Evolutionary conservation across 2,329 filamentous ascomycete genomes (phyloP), one percentile per base, ranked within the genome.

Genomic region (Aspergillus ochraceus): DNA sequence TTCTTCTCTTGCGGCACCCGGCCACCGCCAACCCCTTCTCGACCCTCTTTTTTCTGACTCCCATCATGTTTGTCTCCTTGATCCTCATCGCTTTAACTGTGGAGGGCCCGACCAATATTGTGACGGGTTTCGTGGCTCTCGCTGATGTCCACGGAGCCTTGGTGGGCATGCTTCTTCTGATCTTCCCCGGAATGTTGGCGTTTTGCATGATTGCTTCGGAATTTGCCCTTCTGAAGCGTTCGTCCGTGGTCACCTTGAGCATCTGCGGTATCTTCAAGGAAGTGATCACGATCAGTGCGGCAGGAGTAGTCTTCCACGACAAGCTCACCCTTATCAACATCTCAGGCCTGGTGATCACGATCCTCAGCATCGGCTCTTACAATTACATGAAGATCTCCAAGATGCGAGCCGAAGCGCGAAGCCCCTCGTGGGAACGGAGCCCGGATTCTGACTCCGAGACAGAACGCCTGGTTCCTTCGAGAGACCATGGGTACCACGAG

Each of bases 181-280:
- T 99, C 2, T 97, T 97, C 76, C 95, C 95, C 0, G 95, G 95
- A 19, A 83, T 86, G 42, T 89, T 99, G 55, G 95, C 95, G 2
- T 99, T 99, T 74, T 85, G 92, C 63, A 99, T 99, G 95, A 98
- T 96, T 19, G 88, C 92, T 0, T 93, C 91, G 56, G 95, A 99
- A 77, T 99, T 98, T 74, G 94, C 95, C 55, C 85, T 99, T 62
- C 85, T 99, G 66, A 90, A 97, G 80, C 91, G 95, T 52, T 98
- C 94, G 0, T 96, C 91, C 1, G 95, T 99, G 55, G 95, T 99
- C 54, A 98, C 95, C 0, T 84, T 99, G 50, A 96, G 90, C 54
- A 97, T 99, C 68, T 96, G 93, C 63, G 95, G 95, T 62, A 98
- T 99, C 63, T 98, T 99, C 83, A 99, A 99, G 76, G 95, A 99